Conservation (phyloP, 2,329 filamentous ascomycete species). For the Fusarium mundagurra region DNA sequence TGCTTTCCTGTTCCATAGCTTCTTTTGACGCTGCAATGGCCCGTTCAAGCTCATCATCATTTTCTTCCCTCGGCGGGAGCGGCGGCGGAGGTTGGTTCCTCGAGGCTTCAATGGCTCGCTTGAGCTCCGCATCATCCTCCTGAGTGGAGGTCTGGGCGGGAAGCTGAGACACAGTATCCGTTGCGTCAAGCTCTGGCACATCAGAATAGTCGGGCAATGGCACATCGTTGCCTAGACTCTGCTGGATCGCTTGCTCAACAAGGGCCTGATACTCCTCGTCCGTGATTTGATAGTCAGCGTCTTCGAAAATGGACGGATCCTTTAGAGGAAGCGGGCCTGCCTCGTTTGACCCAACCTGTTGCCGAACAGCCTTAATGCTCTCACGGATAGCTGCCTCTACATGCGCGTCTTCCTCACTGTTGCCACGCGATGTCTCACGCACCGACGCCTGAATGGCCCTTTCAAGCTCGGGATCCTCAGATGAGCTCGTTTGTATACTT, state of each 20-base stretch:
- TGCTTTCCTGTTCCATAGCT: slow-evolving; percentile 52
- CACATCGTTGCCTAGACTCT: slow-evolving; percentile 53
- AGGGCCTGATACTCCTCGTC: slow-evolving; percentile 68
- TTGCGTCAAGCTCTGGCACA: slow-evolving; percentile 24
- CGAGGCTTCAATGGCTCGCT: slow-evolving; percentile 55
- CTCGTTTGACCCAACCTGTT: slow-evolving; percentile 42
- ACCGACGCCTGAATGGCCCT: slow-evolving; percentile 77
- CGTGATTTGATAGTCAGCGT: slow-evolving; percentile 58
- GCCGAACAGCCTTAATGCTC: slow-evolving; percentile 68
- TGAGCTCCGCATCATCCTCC: slow-evolving; percentile 51
- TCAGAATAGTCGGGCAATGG: slow-evolving; percentile 32
- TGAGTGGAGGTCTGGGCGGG: background rate
- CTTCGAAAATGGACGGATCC: slow-evolving; percentile 48
- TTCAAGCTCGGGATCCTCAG: slow-evolving; percentile 72
- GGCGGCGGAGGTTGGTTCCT: slow-evolving; percentile 40
- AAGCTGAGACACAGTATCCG: background rate
- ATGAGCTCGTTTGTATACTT: slow-evolving; percentile 15
- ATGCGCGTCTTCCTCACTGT: slow-evolving; percentile 73
- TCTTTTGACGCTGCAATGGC: slow-evolving; percentile 53
- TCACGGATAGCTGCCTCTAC: slow-evolving; percentile 80
- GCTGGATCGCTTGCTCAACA: slow-evolving; percentile 65
- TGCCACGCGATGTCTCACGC: slow-evolving; percentile 73
- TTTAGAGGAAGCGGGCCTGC: slow-evolving; percentile 40
- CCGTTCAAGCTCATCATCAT: slow-evolving; percentile 48
- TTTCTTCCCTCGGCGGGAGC: slow-evolving; percentile 35